A percentile compares a stretch with the other conserved stretches of the same genome.
phyloP scores from a whole-genome alignment of 192 early-diverging fungal genomes.

The Pecoramyces ruminantium region DNA sequence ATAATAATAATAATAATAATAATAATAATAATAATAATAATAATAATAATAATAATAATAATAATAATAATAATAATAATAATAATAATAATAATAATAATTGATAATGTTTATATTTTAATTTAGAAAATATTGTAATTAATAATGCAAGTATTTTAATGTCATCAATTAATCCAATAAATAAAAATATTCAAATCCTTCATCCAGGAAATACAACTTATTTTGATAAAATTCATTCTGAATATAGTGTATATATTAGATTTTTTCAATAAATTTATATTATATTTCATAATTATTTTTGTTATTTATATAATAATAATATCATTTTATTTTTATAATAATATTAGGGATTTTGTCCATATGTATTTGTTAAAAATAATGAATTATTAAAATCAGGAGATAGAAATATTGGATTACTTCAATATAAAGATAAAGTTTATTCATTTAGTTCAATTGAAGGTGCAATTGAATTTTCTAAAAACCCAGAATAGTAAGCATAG shows the following conservation, averaged over 20 bases:
- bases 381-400: constrained; percentile 32
- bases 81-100: background rate
- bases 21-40: no score
- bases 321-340: background rate
- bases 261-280: no score
- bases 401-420: constrained; percentile 29
- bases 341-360: constrained; percentile 25
- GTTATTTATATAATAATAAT: no score
- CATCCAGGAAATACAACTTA: constrained; percentile 42
- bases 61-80: no score
- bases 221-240: constrained; percentile 30
- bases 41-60: no score
- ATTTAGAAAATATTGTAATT: constrained; percentile 19
- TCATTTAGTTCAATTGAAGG: constrained; percentile 16
- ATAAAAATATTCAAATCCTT: constrained; percentile 28
- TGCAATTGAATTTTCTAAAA: constrained; percentile 19
- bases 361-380: constrained; percentile 17
- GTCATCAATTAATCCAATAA: constrained; percentile 19
- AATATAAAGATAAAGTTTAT: constrained; percentile 28
- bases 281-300: no score
- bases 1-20: no score
- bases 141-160: constrained; percentile 21
- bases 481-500: constrained; percentile 16
- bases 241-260: constrained; percentile 18
- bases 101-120: background rate